These are phyloP conservation scores for Athelia sp. DNA, from an alignment of 1,284 basidiomycete genomes.

Conservation along the genomic window DNA sequence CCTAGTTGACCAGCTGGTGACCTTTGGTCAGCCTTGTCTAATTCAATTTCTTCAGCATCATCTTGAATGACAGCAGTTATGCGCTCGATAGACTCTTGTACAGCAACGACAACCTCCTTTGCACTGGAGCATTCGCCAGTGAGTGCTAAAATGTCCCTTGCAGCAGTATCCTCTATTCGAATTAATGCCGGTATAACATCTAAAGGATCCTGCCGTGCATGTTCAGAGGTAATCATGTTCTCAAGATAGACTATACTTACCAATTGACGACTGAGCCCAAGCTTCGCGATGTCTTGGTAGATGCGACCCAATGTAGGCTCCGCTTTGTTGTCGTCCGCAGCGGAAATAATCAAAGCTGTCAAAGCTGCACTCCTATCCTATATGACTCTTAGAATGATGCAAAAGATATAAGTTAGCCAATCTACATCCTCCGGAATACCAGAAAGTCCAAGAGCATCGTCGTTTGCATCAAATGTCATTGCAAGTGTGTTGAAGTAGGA, in stretches of 20 bases:
- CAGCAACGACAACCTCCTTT: constrained; percentile 58
- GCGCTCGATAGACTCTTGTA: constrained; percentile 54
- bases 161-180: constrained; percentile 28
- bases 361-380: too few relatives aligned
- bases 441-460: too few relatives aligned
- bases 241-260: neutral
- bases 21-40: constrained; percentile 8
- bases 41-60: constrained; percentile 25
- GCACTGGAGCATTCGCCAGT: constrained; percentile 41
- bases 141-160: constrained; percentile 36
- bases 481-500: too few relatives aligned
- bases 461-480: too few relatives aligned
- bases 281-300: neutral
- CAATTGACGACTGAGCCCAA: neutral
- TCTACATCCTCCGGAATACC: too few relatives aligned
- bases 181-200: constrained; percentile 42
- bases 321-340: too few relatives aligned
- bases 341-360: too few relatives aligned
- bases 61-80: constrained; percentile 25
- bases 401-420: too few relatives aligned
- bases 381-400: too few relatives aligned
- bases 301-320: neutral
- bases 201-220: constrained; percentile 43
- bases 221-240: neutral
- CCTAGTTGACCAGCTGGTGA: constrained; percentile 24